Conservation (phyloP, 805 yeast genomes). For the Kuraishia capsulata region DNA sequence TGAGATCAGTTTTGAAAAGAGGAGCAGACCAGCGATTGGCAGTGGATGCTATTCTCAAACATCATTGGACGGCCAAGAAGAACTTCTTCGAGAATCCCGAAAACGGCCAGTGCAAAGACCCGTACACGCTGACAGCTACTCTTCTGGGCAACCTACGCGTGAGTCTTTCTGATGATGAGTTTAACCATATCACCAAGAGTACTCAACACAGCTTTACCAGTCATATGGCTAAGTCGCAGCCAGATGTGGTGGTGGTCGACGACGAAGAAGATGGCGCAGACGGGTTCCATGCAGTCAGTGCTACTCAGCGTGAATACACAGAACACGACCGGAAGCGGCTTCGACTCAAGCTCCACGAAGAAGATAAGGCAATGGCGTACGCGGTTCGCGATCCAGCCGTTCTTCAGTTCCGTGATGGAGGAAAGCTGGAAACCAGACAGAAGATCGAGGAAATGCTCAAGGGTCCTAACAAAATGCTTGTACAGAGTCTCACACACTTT, state of each 20-base stretch:
- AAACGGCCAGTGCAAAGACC: conserved; percentile 45
- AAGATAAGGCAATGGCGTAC: conserved; percentile 24
- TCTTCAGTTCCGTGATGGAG: conserved; percentile 30
- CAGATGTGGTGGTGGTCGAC: conserved; percentile 30
- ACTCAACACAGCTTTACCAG: neutral
- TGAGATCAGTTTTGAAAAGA: conserved; percentile 43
- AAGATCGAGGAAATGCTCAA: conserved; percentile 7
- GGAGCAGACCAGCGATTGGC: conserved; percentile 34
- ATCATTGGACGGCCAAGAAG: conserved; percentile 45
- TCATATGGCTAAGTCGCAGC: conserved; percentile 33
- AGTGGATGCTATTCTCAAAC: conserved; percentile 31
- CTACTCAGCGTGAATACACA: conserved; percentile 33
- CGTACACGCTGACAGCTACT: conserved; percentile 38
- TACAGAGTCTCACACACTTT: conserved; percentile 42
- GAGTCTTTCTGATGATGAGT: conserved; percentile 41
- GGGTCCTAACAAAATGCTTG: conserved; percentile 19
- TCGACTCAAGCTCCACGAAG: conserved; percentile 16
- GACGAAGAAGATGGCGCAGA: conserved; percentile 18
- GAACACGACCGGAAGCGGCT: conserved; percentile 24
- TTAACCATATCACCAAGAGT: conserved; percentile 7
- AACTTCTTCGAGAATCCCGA: conserved; percentile 30
- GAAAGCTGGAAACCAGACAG: conserved; percentile 1
- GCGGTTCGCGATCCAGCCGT: conserved; percentile 43
- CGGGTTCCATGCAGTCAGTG: conserved; percentile 14
- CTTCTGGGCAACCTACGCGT: conserved; percentile 43